Evolutionary conservation across 2,329 filamentous ascomycete genomes (phyloP).

Genomic region (Trichoderma sp.): DNA sequence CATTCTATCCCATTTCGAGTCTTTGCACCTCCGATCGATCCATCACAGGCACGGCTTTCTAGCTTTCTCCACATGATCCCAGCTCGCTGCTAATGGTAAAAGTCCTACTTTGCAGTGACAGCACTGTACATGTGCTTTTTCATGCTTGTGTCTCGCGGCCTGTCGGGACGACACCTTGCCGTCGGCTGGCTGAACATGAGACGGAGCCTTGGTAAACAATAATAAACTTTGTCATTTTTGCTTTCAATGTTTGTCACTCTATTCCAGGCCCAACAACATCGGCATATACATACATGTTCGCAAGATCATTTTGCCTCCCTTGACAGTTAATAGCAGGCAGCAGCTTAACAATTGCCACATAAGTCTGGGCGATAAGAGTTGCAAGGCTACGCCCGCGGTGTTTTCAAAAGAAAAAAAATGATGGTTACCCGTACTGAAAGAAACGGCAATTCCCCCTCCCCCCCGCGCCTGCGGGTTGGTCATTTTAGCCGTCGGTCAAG

Average conservation of each 20-base stretch:
- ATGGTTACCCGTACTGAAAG: background rate
- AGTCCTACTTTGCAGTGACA: background rate
- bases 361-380: background rate
- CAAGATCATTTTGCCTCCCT: background rate
- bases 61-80: slow-evolving; percentile 21
- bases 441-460: background rate
- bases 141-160: background rate
- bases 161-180: slow-evolving; percentile 13
- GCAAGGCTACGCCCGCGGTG: background rate
- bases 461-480: background rate
- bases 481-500: slow-evolving; percentile 3
- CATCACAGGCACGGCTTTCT: slow-evolving; percentile 16
- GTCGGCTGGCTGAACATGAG: background rate
- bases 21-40: slow-evolving; percentile 22
- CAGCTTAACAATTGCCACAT: background rate
- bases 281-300: background rate
- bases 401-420: background rate
- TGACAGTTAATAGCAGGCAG: background rate
- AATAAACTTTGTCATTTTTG: background rate
- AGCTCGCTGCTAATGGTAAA: background rate
- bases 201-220: background rate
- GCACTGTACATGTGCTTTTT: background rate
- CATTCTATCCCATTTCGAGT: slow-evolving; percentile 10
- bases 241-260: background rate
- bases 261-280: background rate